These are phyloP conservation scores for Begonia loranthoides DNA, from an alignment of 306 rosid species.

Conservation along the genomic window DNA sequence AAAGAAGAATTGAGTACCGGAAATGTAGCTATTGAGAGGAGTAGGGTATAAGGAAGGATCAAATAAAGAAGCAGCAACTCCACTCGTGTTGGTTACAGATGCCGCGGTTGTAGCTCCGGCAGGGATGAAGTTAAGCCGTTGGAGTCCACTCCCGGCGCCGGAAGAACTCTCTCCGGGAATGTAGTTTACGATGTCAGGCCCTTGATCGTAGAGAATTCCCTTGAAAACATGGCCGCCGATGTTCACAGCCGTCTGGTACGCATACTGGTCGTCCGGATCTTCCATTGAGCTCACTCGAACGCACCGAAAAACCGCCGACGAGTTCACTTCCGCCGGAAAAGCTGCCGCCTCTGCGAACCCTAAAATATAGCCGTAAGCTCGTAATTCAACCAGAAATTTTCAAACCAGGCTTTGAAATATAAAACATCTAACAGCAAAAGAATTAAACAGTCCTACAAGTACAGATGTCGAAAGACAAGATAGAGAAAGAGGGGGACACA, in stretches of 20 bases:
- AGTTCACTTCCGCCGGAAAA: slow-evolving; percentile 57
- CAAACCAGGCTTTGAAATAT: no score
- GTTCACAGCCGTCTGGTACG: slow-evolving; percentile 83
- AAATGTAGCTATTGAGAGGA: slow-evolving; percentile 64
- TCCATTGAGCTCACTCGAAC: slow-evolving; percentile 66
- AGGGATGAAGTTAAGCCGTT: slow-evolving; percentile 45
- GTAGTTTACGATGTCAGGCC: slow-evolving; percentile 35
- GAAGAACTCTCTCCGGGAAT: slow-evolving; percentile 43
- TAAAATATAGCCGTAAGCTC: slow-evolving; percentile 5
- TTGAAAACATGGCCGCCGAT: slow-evolving; percentile 85
- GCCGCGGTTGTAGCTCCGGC: slow-evolving; percentile 10
- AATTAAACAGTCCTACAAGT: background rate
- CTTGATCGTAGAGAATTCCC: slow-evolving; percentile 78
- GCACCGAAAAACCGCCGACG: slow-evolving; percentile 63
- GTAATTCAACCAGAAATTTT: no score
- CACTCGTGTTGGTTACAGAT: slow-evolving; percentile 4
- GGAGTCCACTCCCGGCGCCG: slow-evolving; percentile 25
- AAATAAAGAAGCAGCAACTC: slow-evolving; percentile 19
- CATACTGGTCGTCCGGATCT: slow-evolving; percentile 62
- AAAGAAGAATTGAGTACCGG: slow-evolving; percentile 98
- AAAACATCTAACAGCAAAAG: background rate
- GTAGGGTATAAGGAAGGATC: slow-evolving; percentile 65
- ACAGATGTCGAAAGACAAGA: no score
- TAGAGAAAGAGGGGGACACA: no score
- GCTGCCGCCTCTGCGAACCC: slow-evolving; percentile 49